A percentile compares a stretch with the other conserved stretches of the same genome.
Evolutionary conservation across 139 green algal species (phyloP).

Genomic region (Coccomyxa sp.): DNA sequence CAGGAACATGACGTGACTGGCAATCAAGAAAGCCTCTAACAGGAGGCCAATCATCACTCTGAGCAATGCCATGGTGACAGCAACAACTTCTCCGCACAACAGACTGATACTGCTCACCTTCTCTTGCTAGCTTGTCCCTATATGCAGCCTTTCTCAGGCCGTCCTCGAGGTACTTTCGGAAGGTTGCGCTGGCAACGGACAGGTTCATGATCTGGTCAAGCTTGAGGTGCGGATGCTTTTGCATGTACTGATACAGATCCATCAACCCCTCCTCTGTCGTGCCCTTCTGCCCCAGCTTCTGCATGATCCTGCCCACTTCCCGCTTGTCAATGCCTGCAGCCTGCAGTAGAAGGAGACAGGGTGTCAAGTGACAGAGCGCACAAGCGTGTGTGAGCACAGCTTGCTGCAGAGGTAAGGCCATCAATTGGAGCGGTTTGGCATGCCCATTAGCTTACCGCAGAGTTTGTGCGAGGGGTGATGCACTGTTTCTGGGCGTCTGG

Average conservation of each 20-base stretch:
- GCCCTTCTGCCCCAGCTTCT: conserved; percentile 47
- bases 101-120: too few relatives aligned
- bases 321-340: conserved; percentile 13
- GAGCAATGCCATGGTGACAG: too few relatives aligned
- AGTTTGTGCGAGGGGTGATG: background rate
- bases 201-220: conserved; percentile 23
- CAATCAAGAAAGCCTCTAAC: too few relatives aligned
- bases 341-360: background rate
- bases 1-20: too few relatives aligned
- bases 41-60: too few relatives aligned
- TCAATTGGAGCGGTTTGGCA: background rate
- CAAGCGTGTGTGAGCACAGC: too few relatives aligned
- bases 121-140: too few relatives aligned
- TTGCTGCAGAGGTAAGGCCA: too few relatives aligned
- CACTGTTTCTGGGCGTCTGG: background rate
- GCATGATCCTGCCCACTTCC: conserved; percentile 40
- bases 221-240: conserved; percentile 11
- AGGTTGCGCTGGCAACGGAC: conserved; percentile 26
- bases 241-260: conserved; percentile 19
- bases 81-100: too few relatives aligned
- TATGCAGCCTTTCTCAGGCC: conserved; percentile 25
- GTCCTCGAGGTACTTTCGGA: conserved; percentile 40
- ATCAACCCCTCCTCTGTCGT: conserved; percentile 26
- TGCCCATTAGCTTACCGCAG: background rate
- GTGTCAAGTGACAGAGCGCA: too few relatives aligned